phyloP scores from a whole-genome alignment of 208 protist species.

The Strigomonas culicis region DNA sequence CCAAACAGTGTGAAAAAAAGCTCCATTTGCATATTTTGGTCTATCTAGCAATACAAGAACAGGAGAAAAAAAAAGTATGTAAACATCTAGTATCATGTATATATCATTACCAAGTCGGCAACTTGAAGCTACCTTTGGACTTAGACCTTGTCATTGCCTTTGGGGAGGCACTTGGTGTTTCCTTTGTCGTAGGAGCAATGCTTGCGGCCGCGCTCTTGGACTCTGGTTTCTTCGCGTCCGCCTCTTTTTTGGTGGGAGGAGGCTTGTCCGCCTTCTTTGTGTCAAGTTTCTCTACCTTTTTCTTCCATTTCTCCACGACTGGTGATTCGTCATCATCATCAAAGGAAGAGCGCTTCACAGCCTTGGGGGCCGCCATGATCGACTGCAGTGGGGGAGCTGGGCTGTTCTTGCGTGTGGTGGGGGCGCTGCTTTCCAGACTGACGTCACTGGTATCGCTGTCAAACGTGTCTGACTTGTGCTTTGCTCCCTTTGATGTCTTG shows the following conservation, averaged over 20 bases:
- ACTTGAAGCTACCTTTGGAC: background rate
- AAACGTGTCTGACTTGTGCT: background rate
- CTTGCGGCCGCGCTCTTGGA: too few species aligned
- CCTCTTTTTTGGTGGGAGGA: background rate
- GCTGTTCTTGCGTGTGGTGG: background rate
- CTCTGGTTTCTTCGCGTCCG: too few species aligned
- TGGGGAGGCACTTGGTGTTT: too few species aligned
- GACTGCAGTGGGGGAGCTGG: background rate
- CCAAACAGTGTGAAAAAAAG: background rate
- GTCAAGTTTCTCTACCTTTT: background rate
- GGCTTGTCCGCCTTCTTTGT: background rate
- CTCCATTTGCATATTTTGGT: background rate
- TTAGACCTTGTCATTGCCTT: background rate
- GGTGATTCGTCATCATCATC: conserved; percentile 10
- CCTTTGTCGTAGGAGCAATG: too few species aligned
- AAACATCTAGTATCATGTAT: background rate
- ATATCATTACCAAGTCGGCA: conserved; percentile 8
- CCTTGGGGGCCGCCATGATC: too few species aligned
- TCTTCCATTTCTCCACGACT: background rate
- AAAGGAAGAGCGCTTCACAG: conserved; percentile 3
- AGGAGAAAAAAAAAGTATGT: background rate
- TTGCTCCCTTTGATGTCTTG: background rate
- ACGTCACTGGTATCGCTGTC: background rate
- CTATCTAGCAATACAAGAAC: background rate
- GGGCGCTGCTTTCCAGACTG: background rate